Conservation (phyloP, 202 grass and related monocot species). For the Hordeum pubiflorum region DNA sequence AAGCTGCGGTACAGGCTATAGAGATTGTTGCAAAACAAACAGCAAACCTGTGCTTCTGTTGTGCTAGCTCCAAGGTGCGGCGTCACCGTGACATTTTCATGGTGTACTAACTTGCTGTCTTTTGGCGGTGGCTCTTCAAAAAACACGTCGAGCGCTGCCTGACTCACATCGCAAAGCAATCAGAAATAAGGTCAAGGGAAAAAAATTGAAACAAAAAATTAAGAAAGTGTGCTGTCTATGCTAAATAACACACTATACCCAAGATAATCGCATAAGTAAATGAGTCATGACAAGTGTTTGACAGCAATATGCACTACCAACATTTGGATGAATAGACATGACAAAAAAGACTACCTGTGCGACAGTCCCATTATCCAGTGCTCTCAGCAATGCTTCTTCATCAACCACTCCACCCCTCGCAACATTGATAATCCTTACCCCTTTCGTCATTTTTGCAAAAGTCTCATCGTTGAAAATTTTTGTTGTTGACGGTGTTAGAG, state of each 20-base stretch:
- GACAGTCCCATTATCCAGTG: constrained; percentile 68
- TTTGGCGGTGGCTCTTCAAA: constrained; percentile 66
- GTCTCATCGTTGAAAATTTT: constrained; percentile 77
- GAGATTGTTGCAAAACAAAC: background rate
- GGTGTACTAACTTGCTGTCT: constrained; percentile 73
- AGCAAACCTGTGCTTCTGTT: constrained; percentile 68
- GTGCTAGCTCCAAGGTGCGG: constrained; percentile 88
- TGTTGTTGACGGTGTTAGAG: constrained; percentile 57
- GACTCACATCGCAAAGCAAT: constrained; percentile 29
- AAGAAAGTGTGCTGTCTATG: background rate
- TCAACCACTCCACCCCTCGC: constrained; percentile 83
- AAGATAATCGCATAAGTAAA: background rate
- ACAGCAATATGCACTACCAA: background rate
- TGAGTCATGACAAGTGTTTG: background rate
- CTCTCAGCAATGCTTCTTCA: constrained; percentile 65
- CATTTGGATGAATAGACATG: background rate
- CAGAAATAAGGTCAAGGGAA: constrained; percentile 8
- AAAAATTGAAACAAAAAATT: background rate
- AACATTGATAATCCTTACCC: constrained; percentile 73
- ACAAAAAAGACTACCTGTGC: constrained; percentile 48
- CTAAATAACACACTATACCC: background rate
- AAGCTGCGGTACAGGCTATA: background rate
- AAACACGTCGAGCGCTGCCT: constrained; percentile 89
- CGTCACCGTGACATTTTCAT: constrained; percentile 77
- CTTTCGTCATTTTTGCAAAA: constrained; percentile 60